Evolutionary conservation across 768 basidiomycete species (phyloP).

Genomic region (Auricularia sp.): DNA sequence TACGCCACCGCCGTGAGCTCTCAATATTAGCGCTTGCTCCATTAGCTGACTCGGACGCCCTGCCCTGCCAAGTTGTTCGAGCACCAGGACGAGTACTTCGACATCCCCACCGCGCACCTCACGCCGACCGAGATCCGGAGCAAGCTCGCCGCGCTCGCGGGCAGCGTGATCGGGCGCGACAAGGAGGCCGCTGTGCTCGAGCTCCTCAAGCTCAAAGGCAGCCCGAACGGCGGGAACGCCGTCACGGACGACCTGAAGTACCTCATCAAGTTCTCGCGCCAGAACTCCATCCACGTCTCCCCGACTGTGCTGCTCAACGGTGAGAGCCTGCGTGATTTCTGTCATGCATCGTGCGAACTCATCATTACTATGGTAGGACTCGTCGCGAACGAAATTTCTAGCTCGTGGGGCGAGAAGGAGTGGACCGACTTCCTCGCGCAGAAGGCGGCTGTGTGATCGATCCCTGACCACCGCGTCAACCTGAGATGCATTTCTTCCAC

Average conservation of each 20-base stretch:
- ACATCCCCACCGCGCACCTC: constrained; percentile 55
- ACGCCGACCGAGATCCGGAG: constrained; percentile 66
- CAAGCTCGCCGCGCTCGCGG: constrained; percentile 54
- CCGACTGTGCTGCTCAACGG: constrained; percentile 72
- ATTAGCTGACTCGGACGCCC: not conserved
- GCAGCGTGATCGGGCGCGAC: constrained; percentile 38
- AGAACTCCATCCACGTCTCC: constrained; percentile 88
- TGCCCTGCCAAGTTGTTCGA: constrained; percentile 53
- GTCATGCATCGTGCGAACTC: too few species aligned
- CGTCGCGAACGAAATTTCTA: constrained; percentile 60
- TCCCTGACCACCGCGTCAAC: too few species aligned
- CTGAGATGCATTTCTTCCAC: too few species aligned
- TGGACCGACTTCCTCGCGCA: constrained; percentile 67
- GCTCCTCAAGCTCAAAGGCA: constrained; percentile 47
- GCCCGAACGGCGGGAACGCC: constrained; percentile 69
- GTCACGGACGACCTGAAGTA: constrained; percentile 86
- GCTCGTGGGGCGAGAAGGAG: constrained; percentile 71
- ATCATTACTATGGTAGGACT: constrained; percentile 24
- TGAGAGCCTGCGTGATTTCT: not conserved
- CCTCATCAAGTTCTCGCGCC: constrained; percentile 80
- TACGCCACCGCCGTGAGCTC: constrained; percentile 54
- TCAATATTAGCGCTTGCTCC: not conserved
- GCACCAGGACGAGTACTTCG: constrained; percentile 67
- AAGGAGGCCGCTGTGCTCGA: constrained; percentile 48
- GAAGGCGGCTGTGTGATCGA: constrained; percentile 23